Base-by-base conservation (phyloP, 305 asterid species). In the Euphrasia arctica region DNA sequence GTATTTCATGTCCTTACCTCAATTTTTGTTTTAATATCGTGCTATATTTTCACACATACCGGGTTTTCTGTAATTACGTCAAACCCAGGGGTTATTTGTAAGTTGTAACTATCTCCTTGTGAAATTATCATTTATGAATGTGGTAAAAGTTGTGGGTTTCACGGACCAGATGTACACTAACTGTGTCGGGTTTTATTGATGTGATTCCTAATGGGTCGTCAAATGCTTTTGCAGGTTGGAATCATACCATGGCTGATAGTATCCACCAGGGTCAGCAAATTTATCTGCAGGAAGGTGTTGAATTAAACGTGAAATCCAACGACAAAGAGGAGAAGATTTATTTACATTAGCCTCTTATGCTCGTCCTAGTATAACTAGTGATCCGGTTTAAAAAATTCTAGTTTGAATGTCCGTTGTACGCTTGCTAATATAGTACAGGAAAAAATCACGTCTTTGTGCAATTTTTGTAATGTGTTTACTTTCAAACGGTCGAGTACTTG, bases 231-330 rank as follows among this genome's bases (percentile, higher is more conserved):
- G 82, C 89, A 90, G 96, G 92, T 90, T 66, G 97, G 96, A 60
- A 77, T 90, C 65, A 85, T 90, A 59, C 95, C 96, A 10, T 90
- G 97, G 97, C 65, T 90, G 76, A 66, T 88, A 67, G 77, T 84
- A 34, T 86, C 95, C 13, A 79, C 86, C 62, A 80, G 91, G 76
- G 96, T 83, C 29, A 74, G 95, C 85, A 88, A 79, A 75, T 81
- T 76, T 64, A 63, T 88, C 48, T 77, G 95, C 79, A 72, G 84
- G 76, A 85, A 83, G 66, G 69, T 80, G 10, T 63, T 83, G 62
- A 63, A 69, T 52, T 77, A 76, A 71, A 64, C 15, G 15, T 12
- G 41, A 65, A 67, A 63, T 65, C 65, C 15, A 45, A 34, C 4
- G 5, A 42, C 62, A 6, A 22, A 42, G 11, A 32, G 60, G 60